A percentile compares a stretch with the other conserved stretches of the same genome.
phyloP scores from a whole-genome alignment of 2,329 filamentous ascomycete genomes.

The Volutella citrinella region DNA sequence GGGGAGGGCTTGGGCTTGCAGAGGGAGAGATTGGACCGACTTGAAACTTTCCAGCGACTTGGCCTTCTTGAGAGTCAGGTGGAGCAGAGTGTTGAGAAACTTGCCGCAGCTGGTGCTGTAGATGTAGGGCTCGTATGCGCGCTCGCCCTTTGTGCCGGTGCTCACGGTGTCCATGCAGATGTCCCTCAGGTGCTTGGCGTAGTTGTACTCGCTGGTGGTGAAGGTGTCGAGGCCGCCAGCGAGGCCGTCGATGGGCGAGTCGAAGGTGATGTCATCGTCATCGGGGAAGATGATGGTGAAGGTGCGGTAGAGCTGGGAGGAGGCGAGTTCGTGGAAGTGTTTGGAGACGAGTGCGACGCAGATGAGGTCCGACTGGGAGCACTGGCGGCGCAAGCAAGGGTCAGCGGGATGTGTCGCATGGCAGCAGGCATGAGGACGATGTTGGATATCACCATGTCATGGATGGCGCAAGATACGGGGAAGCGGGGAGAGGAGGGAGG shows the following conservation, averaged over 20 bases:
- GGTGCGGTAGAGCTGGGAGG: conserved; percentile 56
- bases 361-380: conserved; percentile 50
- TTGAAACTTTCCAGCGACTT: conserved; percentile 53
- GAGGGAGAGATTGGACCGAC: conserved; percentile 34
- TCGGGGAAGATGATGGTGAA: conserved; percentile 62
- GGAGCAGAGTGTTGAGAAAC: conserved; percentile 60
- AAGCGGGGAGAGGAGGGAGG: not conserved
- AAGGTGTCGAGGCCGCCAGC: conserved; percentile 60
- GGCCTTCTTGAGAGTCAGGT: conserved; percentile 54
- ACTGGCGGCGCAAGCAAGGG: conserved; percentile 38
- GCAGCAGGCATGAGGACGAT: too few relatives aligned
- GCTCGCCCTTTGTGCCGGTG: conserved; percentile 50
- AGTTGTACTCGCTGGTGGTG: conserved; percentile 61
- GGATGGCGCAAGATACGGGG: not conserved
- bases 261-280: conserved; percentile 50
- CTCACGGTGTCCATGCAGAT: conserved; percentile 55
- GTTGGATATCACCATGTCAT: not conserved
- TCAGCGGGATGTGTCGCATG: conserved; percentile 11
- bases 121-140: conserved; percentile 51
- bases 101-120: conserved; percentile 57
- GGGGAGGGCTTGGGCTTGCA: conserved; percentile 12
- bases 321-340: conserved; percentile 56
- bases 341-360: conserved; percentile 57
- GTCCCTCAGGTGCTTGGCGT: conserved; percentile 55
- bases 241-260: conserved; percentile 54